Conservation (phyloP, 2,329 filamentous ascomycete genomes). For the Colletotrichum trifolii region DNA sequence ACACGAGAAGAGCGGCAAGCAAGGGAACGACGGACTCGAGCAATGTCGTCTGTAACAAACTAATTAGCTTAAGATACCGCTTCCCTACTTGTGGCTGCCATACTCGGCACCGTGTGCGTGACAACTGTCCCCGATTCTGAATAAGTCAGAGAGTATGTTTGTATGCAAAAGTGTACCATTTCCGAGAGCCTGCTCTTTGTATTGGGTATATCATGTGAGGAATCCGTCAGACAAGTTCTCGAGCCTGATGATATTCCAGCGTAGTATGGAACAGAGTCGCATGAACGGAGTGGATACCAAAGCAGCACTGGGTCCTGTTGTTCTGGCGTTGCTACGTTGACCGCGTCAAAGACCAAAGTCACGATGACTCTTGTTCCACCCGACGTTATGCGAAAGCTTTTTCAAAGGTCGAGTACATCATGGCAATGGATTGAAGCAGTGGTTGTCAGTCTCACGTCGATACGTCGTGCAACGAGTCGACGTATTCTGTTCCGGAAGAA, state of each 20-base stretch:
- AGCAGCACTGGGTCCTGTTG: background rate
- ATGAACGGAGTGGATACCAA: too few relatives aligned
- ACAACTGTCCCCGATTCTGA: too few relatives aligned
- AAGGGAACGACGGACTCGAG: background rate
- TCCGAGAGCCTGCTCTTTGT: too few relatives aligned
- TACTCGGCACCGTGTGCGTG: background rate
- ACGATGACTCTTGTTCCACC: background rate
- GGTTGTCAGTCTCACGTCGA: background rate
- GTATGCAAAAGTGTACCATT: too few relatives aligned
- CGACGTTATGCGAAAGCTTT: background rate
- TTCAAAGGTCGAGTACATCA: background rate
- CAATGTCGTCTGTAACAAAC: conserved; percentile 22
- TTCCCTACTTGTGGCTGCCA: background rate
- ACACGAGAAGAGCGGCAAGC: background rate
- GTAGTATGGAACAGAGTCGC: too few relatives aligned
- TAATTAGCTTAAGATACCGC: conserved; percentile 20
- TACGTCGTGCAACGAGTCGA: too few relatives aligned
- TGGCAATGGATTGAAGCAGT: too few relatives aligned
- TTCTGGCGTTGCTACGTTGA: background rate
- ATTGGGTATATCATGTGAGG: too few relatives aligned
- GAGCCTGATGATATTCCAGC: too few relatives aligned
- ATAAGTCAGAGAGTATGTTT: too few relatives aligned
- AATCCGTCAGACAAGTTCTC: too few relatives aligned
- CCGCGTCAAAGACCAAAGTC: conserved; percentile 1
- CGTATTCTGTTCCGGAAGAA: conserved; percentile 3